Evolutionary conservation across 495 filamentous ascomycete genomes (phyloP).

Genomic region (Annulohypoxylon nitens): DNA sequence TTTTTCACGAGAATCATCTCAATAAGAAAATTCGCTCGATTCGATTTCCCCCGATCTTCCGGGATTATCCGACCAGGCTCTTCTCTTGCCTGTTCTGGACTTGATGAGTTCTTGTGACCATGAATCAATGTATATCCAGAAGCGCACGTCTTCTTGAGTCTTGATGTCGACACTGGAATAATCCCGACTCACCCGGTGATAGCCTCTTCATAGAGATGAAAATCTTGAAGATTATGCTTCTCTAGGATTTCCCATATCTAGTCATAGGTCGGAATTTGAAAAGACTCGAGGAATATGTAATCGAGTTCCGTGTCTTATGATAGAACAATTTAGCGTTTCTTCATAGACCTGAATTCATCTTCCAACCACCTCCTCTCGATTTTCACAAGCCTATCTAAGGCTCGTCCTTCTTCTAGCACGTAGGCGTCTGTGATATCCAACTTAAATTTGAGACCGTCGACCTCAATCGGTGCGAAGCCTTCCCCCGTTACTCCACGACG

Average conservation of each 20-base stretch:
- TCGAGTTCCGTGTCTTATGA: not conserved
- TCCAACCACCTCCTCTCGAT: slow-evolving; percentile 38
- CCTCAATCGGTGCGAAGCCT: slow-evolving; percentile 59
- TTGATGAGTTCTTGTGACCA: not conserved
- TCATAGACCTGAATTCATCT: not conserved
- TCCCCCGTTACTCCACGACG: slow-evolving; percentile 59
- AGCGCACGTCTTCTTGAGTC: not conserved
- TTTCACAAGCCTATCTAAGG: slow-evolving; percentile 62
- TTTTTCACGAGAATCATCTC: slow-evolving; percentile 4
- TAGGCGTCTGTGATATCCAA: slow-evolving; percentile 64
- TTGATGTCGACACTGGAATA: slow-evolving; percentile 17
- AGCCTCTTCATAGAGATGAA: not conserved
- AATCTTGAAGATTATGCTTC: not conserved
- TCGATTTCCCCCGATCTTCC: slow-evolving; percentile 25
- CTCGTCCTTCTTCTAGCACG: slow-evolving; percentile 64
- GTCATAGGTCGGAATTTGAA: not conserved
- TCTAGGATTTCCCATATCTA: not conserved
- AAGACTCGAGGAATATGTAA: not conserved
- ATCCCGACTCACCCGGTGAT: not conserved
- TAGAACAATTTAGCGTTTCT: not conserved
- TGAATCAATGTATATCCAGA: not conserved
- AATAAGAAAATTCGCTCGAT: slow-evolving; percentile 5
- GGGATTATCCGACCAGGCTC: slow-evolving; percentile 16
- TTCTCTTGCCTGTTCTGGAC: slow-evolving; percentile 27
- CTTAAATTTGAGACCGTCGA: slow-evolving; percentile 59